phyloP scores from a whole-genome alignment of 331 rosid species.

The Pyracantha coccinea region DNA sequence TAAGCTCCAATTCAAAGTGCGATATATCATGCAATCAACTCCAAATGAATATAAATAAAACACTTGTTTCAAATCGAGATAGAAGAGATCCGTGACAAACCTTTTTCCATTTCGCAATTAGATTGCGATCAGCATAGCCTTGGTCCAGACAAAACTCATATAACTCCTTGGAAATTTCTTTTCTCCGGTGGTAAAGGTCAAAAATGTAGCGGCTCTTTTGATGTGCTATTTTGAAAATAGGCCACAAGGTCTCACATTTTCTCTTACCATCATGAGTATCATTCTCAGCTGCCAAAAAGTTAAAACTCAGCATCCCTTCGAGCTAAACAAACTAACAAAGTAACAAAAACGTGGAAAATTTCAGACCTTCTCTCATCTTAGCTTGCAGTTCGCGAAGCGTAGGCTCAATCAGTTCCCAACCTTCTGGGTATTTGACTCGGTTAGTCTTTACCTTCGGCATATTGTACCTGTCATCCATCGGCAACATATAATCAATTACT shows the following conservation, averaged over 20 bases:
- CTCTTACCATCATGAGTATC: slow-evolving; percentile 89
- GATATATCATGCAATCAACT: too few relatives aligned
- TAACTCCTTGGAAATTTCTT: slow-evolving; percentile 79
- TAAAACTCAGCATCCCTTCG: not conserved
- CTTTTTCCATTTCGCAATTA: slow-evolving; percentile 93
- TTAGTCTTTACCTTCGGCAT: slow-evolving; percentile 97
- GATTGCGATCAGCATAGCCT: slow-evolving; percentile 86
- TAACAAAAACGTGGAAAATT: not conserved
- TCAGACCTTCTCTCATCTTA: slow-evolving; percentile 90
- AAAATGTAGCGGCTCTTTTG: slow-evolving; percentile 91
- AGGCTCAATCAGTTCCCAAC: slow-evolving; percentile 95
- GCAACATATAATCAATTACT: slow-evolving; percentile 8
- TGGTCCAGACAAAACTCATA: slow-evolving; percentile 80
- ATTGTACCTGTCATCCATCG: slow-evolving; percentile 27
- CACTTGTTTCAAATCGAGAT: not conserved
- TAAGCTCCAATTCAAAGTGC: not conserved
- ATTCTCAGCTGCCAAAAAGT: slow-evolving; percentile 60
- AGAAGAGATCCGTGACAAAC: slow-evolving; percentile 20
- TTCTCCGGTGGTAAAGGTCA: slow-evolving; percentile 80
- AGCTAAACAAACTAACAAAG: too few relatives aligned
- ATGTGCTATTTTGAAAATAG: slow-evolving; percentile 82
- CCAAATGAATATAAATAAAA: not conserved
- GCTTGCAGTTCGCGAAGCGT: slow-evolving; percentile 88
- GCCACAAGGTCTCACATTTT: slow-evolving; percentile 95
- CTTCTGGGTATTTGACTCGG: slow-evolving; percentile 85